Evolutionary conservation across 148 eudicot genomes (phyloP), one percentile per base, ranked within the genome.

Genomic region (Mesembryanthemum crystallinum): DNA sequence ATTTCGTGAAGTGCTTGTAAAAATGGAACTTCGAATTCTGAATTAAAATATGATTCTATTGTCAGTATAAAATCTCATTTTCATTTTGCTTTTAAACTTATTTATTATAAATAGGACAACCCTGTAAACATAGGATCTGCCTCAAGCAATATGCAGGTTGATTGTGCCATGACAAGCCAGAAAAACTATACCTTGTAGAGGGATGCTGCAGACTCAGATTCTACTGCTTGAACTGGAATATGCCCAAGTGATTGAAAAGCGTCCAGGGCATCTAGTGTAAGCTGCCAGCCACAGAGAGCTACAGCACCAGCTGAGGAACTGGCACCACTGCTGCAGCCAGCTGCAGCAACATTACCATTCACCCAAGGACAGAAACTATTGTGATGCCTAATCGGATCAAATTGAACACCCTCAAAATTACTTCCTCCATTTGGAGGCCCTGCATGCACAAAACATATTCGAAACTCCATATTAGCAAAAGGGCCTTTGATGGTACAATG

Each of bases 261-360:
- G 74, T 95, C 98, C 76, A 95, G 75, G 72, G 99, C 99, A 79
- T 92, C 99, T 60, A 96, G 84, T 39, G 99, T 96, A 72, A 96
- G 86, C 87, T 96, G 97, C 99, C 99, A 96, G 60, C 99, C 99
- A 85, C 91, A 91, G 23, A 95, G 92, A 77, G 99, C 97, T 70
- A 91, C 47, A 71, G 83, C 82, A 66, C 83, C 80, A 69, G 92
- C 87, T 76, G 88, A 82, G 42, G 98, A 89, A 78, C 86, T 83
- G 73, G 95, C 88, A 77, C 88, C 91, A 63, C 80, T 83, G 68
- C 85, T 81, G 81, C 86, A 85, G 71, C 99, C 92, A 73, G 99
- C 99, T 57, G 97, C 97, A 52, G 99, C 99, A 82, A 95, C 99
- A 83, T 95, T 92, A 43, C 94, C 97, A 73, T 95, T 95, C 73